Percentiles rank a stretch among this genome's conserved stretches.
These are phyloP conservation scores for Tuber aestivum DNA, from an alignment of 495 filamentous ascomycete genomes.

Conservation along the genomic window DNA sequence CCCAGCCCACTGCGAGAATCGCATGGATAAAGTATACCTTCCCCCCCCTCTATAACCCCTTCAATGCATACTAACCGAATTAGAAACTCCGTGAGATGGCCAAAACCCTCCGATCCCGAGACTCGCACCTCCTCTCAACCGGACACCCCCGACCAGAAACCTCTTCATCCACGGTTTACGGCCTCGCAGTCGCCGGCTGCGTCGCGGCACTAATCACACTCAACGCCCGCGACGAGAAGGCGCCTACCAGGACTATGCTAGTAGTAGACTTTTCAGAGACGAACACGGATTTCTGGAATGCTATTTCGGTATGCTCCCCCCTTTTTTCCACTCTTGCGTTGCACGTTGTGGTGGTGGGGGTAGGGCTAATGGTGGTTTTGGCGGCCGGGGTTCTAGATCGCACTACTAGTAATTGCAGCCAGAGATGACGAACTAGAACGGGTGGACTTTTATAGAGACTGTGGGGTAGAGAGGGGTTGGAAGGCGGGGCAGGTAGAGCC, in stretches of 20 bases:
- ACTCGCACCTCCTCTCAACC: constrained; percentile 24
- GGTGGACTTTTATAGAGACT: constrained; percentile 26
- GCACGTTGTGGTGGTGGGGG: background rate
- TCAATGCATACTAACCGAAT: constrained; percentile 9
- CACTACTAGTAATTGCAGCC: constrained; percentile 39
- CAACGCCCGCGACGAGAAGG: constrained; percentile 27
- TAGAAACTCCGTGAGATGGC: constrained; percentile 36
- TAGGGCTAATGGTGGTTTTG: background rate
- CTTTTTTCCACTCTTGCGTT: constrained; percentile 16
- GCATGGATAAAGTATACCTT: constrained; percentile 31
- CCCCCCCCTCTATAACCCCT: background rate
- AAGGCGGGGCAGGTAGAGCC: constrained; percentile 13
- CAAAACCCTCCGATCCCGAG: constrained; percentile 27
- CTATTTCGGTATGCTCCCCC: constrained; percentile 36
- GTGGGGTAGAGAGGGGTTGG: constrained; percentile 15
- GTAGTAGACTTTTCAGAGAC: constrained; percentile 44
- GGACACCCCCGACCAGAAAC: constrained; percentile 9
- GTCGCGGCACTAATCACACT: constrained; percentile 44
- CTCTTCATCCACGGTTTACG: constrained; percentile 43
- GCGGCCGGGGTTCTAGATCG: constrained; percentile 12
- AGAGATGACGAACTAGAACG: constrained; percentile 36
- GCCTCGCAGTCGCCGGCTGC: constrained; percentile 43
- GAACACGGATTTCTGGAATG: constrained; percentile 46
- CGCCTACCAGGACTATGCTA: constrained; percentile 38
- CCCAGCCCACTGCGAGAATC: constrained; percentile 33